A percentile compares a stretch with the other conserved stretches of the same genome.
These are phyloP conservation scores for Verticillium zaregamsianum DNA, from an alignment of 2,329 filamentous ascomycete species.

Conservation along the genomic window DNA sequence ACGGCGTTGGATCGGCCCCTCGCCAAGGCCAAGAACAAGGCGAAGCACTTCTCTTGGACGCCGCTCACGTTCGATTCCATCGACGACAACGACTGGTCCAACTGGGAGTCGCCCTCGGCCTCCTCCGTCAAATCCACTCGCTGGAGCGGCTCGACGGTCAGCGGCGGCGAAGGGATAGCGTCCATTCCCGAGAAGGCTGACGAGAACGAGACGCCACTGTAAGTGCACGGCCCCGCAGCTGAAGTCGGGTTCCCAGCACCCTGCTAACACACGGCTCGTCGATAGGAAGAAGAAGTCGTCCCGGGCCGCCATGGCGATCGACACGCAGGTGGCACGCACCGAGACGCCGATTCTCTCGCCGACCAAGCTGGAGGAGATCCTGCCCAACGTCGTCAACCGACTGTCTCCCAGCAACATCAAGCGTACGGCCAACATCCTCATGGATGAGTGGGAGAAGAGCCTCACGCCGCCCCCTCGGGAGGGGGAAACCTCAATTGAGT, in stretches of 20 bases:
- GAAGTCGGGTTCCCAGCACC: background rate
- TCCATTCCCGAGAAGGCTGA: constrained; percentile 43
- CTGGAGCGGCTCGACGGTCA: constrained; percentile 60
- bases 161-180: constrained; percentile 36
- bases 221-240: constrained; percentile 24
- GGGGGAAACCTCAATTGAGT: constrained; percentile 9
- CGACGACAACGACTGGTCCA: constrained; percentile 61
- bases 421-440: constrained; percentile 76
- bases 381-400: constrained; percentile 69
- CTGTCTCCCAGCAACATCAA: constrained; percentile 73
- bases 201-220: constrained; percentile 43
- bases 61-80: constrained; percentile 52
- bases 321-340: constrained; percentile 16
- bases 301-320: constrained; percentile 22
- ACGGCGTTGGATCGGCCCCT: constrained; percentile 19
- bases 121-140: constrained; percentile 51
- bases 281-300: constrained; percentile 28
- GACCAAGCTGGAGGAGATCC: constrained; percentile 48
- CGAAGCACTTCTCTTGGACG: constrained; percentile 58
- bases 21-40: constrained; percentile 32
- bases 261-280: constrained; percentile 9
- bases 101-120: constrained; percentile 54
- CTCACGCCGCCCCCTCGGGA: constrained; percentile 47
- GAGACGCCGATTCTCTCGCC: constrained; percentile 21
- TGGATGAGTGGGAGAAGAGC: constrained; percentile 88